Conservation (phyloP, 2,329 filamentous ascomycete species). For the Sphaerulina vaccinii region DNA sequence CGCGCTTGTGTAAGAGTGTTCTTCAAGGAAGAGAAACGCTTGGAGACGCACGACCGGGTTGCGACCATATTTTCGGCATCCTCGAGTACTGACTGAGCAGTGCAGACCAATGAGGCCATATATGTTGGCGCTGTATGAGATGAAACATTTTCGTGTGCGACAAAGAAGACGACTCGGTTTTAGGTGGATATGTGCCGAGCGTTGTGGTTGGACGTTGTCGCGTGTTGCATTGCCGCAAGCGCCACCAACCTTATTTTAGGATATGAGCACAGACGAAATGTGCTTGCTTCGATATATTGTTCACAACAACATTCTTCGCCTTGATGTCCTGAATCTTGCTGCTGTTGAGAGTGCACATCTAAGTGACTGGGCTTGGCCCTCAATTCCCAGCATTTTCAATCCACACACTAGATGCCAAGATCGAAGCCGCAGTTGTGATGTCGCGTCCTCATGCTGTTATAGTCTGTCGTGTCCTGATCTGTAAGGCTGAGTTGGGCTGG, state of each 20-base stretch:
- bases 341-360: no score
- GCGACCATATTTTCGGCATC: not conserved
- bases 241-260: not conserved
- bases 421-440: not conserved
- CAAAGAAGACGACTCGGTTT: constrained; percentile 9
- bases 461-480: not conserved
- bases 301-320: no score
- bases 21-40: constrained; percentile 18
- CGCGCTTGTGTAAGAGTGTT: constrained; percentile 23
- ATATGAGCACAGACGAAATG: constrained; percentile 7
- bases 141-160: constrained; percentile 19
- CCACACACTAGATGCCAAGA: no score
- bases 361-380: no score
- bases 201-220: constrained; percentile 1
- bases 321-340: no score
- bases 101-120: constrained; percentile 18
- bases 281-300: not conserved
- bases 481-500: not conserved
- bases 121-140: constrained; percentile 23
- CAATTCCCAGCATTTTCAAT: no score
- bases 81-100: constrained; percentile 1
- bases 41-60: constrained; percentile 14
- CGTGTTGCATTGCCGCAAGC: not conserved
- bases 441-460: not conserved
- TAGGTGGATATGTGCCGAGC: not conserved